Evolutionary conservation across 2,329 filamentous ascomycete genomes (phyloP), one percentile per base, ranked within the genome.

Genomic region (Trichophyton schoenleinii): DNA sequence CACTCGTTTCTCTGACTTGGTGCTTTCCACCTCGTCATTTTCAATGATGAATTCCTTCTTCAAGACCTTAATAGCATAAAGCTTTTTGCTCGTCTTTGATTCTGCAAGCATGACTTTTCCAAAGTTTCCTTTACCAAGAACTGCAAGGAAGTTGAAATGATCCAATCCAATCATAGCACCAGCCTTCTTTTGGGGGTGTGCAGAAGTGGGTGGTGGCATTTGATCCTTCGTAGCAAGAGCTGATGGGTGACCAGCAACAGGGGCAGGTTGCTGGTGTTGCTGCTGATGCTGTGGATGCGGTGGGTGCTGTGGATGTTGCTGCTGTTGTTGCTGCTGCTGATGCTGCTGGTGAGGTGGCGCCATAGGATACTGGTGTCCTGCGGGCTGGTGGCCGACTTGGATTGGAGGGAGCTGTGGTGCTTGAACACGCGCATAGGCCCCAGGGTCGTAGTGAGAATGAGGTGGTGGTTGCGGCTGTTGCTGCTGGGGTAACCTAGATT

Each of bases 11-110:
- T 99, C 94, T 0, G 94, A 99, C 66, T 92, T 85, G 48, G 91
- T 96, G 75, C 92, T 97, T 75, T 99, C 94, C 6, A 99, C 94
- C 78, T 99, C 94, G 71, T 99, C 94, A 66, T 99, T 96, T 73
- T 99, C 95, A 64, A 99, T 99, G 71, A 99, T 99, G 74, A 99
- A 99, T 74, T 99, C 94, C 78, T 99, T 99, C 83, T 99, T 99
- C 68, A 99, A 79, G 42, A 99, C 94, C 77, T 99, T 99, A 75
- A 99, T 99, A 62, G 94, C 94, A 73, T 97, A 99, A 6, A 99
- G 80, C 73, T 92, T 88, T 74, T 91, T 89, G 8, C 88, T 86
- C 61, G 85, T 86, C 80, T 99, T 99, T 1, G 94, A 96, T 77
- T 99, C 95, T 1, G 94, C 94, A 74, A 99, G 80, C 94, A 99